Evolutionary conservation across 306 rosid species (phyloP).

Genomic region (Malus fusca): DNA sequence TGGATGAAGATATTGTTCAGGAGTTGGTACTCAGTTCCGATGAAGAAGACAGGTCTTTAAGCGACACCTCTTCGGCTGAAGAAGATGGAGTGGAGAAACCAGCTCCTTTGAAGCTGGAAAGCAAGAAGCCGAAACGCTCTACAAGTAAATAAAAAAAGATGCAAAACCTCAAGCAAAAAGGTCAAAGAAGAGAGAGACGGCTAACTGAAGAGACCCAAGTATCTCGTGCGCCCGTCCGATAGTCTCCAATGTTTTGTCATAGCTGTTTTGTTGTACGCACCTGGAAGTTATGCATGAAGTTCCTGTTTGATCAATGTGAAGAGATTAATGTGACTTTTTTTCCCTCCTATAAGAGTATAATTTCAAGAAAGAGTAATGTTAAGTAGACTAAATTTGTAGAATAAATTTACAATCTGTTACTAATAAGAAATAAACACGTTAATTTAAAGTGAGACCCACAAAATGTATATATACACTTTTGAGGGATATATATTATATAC

Average conservation of each 20-base stretch:
- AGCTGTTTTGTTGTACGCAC: background rate
- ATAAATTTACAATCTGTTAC: too few species aligned
- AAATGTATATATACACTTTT: too few species aligned
- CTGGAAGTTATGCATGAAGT: too few species aligned
- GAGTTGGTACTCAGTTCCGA: slow-evolving; percentile 88
- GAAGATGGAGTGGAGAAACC: slow-evolving; percentile 23
- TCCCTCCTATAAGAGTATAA: too few species aligned
- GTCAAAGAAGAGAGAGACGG: slow-evolving; percentile 29
- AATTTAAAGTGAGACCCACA: too few species aligned
- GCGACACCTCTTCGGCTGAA: slow-evolving; percentile 20
- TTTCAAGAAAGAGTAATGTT: too few species aligned
- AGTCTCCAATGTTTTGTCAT: slow-evolving; percentile 11
- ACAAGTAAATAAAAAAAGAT: slow-evolving; percentile 28
- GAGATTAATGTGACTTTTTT: background rate
- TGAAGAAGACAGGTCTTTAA: slow-evolving; percentile 48
- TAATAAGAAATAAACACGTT: too few species aligned
- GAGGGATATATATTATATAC: too few species aligned
- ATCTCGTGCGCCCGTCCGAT: background rate
- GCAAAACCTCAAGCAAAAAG: slow-evolving; percentile 26
- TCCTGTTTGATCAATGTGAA: background rate
- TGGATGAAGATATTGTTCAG: slow-evolving; percentile 79
- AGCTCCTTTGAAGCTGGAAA: slow-evolving; percentile 26
- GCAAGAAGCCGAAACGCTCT: slow-evolving; percentile 26
- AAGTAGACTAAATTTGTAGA: too few species aligned
- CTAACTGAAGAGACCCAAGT: slow-evolving; percentile 2